These are phyloP conservation scores for Conticribra guillardii DNA, from an alignment of 108 stramenopile species.

Conservation along the genomic window DNA sequence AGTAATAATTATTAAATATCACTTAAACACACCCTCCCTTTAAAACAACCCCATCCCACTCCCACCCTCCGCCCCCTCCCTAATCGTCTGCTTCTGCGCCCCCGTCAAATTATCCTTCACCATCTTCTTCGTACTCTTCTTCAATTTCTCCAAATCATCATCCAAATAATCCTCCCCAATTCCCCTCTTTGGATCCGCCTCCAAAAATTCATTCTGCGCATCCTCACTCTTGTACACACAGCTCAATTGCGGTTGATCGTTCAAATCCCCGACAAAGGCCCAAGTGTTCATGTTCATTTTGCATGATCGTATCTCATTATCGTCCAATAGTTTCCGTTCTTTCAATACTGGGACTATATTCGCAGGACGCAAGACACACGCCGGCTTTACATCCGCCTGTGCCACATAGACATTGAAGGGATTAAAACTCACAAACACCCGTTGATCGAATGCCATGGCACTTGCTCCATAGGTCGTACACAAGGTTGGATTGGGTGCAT, in stretches of 20 bases:
- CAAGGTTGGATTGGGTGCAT: constrained; percentile 91
- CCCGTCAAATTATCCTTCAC: constrained; percentile 79
- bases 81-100: constrained; percentile 66
- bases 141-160: constrained; percentile 65
- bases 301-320: constrained; percentile 87
- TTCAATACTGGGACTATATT: constrained; percentile 89
- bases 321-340: constrained; percentile 79
- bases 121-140: constrained; percentile 50
- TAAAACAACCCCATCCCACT: too few relatives aligned
- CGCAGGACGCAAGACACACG: constrained; percentile 88
- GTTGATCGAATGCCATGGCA: constrained; percentile 94
- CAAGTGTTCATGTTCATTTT: constrained; percentile 95
- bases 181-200: constrained; percentile 86
- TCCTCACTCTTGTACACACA: constrained; percentile 96
- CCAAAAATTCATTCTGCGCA: constrained; percentile 96
- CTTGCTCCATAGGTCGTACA: constrained; percentile 89
- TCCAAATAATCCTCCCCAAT: constrained; percentile 94
- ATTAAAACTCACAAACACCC: constrained; percentile 96
- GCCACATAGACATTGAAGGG: constrained; percentile 96
- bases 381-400: constrained; percentile 95
- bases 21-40: too few relatives aligned
- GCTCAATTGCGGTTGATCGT: constrained; percentile 90
- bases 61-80: too few relatives aligned
- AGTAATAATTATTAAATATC: too few relatives aligned
- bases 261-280: constrained; percentile 94